Evolutionary conservation across 2,329 filamentous ascomycete species (phyloP), one percentile per base, ranked within the genome.

Genomic region (Cladosporium sphaerospermum): DNA sequence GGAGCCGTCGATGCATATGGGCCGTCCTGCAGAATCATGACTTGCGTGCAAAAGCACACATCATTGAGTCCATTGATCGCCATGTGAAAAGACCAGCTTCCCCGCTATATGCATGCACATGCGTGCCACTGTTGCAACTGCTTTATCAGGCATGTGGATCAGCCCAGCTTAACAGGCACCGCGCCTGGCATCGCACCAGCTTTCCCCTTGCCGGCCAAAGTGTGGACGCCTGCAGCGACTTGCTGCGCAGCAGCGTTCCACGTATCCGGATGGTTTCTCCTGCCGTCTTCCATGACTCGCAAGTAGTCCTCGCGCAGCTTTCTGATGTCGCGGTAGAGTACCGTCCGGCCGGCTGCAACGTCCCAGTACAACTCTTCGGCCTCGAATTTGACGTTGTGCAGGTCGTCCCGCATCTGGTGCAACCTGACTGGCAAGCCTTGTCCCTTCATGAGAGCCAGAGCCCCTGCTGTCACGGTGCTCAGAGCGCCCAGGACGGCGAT

Each of bases 311-410:
- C 66, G 40, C 67, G 61, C 52, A 70, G 42, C 53, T 61, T 66
- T 47, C 64, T 63, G 11, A 70, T 60, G 54, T 70, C 67, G 11
- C 56, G 55, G 57, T 64, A 69, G 28, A 57, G 56, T 9, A 70
- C 63, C 14, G 52, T 41, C 19, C 59, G 42, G 33, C 63, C 66
- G 13, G 65, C 66, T 5, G 62, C 61, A 9, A 67, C 55, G 52
- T 71, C 68, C 59, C 64, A 65, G 46, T 69, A 69, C 56, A 69
- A 40, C 59, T 67, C 67, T 44, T 70, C 67, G 1, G 67, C 61
- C 51, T 63, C 63, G 45, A 69, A 68, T 14, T 67, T 55, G 9
- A 70, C 59, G 37, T 60, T 64, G 42, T 58, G 52, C 46, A 70
- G 52, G 10, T 61, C 61, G 52, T 69, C 66, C 37, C 60, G 46